A percentile compares a stretch with the other conserved stretches of the same genome.
These are phyloP conservation scores for Sporothrix luriei DNA, from an alignment of 2,329 filamentous ascomycete species.

Conservation along the genomic window DNA sequence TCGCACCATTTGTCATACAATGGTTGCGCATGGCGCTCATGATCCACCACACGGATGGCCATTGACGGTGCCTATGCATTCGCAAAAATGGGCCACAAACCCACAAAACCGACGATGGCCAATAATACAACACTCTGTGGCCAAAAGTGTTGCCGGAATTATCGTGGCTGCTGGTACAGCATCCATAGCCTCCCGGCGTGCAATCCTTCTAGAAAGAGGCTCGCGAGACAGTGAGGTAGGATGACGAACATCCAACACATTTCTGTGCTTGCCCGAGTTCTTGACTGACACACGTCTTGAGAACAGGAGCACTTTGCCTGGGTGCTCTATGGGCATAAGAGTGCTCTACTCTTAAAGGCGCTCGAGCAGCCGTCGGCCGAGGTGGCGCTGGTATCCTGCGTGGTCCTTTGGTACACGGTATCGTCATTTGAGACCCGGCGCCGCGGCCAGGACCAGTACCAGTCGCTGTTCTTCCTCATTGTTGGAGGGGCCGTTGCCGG, in stretches of 20 bases:
- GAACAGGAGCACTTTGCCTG: not conserved
- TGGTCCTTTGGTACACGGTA: constrained; percentile 44
- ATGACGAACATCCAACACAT: not conserved
- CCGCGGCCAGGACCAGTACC: constrained; percentile 41
- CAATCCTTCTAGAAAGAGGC: not conserved
- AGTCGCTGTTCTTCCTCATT: constrained; percentile 41
- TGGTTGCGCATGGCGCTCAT: not conserved
- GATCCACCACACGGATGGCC: not conserved
- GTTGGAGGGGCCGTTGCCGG: constrained; percentile 37
- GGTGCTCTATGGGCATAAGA: not conserved
- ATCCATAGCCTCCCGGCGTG: constrained; percentile 1
- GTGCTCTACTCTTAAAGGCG: not conserved
- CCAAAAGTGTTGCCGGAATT: not conserved
- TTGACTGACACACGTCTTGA: not conserved
- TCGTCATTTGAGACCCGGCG: constrained; percentile 45
- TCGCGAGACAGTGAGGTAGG: not conserved
- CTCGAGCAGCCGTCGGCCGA: constrained; percentile 42
- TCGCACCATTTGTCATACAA: not conserved
- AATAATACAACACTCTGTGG: not conserved
- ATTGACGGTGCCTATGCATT: not conserved
- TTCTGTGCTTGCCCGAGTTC: not conserved
- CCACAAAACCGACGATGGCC: not conserved
- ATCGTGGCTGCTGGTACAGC: not conserved
- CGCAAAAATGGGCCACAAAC: not conserved
- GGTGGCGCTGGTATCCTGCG: constrained; percentile 43